Percentiles rank a stretch among this genome's conserved stretches.
phyloP scores from a whole-genome alignment of 139 green algal genomes.

The Tetratostichococcus sp. region DNA sequence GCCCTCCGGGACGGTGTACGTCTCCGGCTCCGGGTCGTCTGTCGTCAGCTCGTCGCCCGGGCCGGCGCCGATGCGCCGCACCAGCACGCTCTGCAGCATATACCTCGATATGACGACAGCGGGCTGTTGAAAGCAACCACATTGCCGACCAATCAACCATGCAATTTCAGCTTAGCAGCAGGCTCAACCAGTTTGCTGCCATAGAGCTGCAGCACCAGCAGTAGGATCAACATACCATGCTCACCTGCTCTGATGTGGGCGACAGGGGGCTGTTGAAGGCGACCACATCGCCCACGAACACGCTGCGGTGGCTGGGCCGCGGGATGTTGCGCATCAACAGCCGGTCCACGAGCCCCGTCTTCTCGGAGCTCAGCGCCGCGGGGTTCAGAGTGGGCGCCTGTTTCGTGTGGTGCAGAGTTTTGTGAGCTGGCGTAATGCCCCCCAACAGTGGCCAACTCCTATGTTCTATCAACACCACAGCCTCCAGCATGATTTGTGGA shows the following conservation, averaged over 20 bases:
- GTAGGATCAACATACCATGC: too few relatives aligned
- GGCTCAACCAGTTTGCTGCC: too few relatives aligned
- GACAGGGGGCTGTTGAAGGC: slow-evolving; percentile 45
- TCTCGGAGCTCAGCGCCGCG: slow-evolving; percentile 8
- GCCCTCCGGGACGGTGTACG: slow-evolving; percentile 31
- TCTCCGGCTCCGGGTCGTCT: slow-evolving; percentile 14
- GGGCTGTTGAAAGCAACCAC: slow-evolving; percentile 56
- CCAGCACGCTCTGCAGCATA: slow-evolving; percentile 43
- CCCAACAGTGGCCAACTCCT: too few relatives aligned
- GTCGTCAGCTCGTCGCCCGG: slow-evolving; percentile 67
- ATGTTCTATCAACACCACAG: too few relatives aligned
- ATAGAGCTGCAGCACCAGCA: too few relatives aligned
- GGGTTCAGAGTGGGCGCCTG: slow-evolving; percentile 63
- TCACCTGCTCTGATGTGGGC: not conserved
- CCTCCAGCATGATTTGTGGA: too few relatives aligned
- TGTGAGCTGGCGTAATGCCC: slow-evolving; percentile 34
- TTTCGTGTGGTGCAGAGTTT: slow-evolving; percentile 19
- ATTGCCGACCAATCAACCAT: slow-evolving; percentile 44
- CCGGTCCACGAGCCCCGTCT: slow-evolving; percentile 32
- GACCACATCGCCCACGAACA: slow-evolving; percentile 61
- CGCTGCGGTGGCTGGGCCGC: slow-evolving; percentile 19
- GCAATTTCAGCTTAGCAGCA: too few relatives aligned
- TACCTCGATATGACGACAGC: too few relatives aligned
- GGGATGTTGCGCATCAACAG: slow-evolving; percentile 64
- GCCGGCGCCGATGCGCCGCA: slow-evolving; percentile 70